phyloP scores from a whole-genome alignment of 768 basidiomycete species.

The Pisolithus orientalis region DNA sequence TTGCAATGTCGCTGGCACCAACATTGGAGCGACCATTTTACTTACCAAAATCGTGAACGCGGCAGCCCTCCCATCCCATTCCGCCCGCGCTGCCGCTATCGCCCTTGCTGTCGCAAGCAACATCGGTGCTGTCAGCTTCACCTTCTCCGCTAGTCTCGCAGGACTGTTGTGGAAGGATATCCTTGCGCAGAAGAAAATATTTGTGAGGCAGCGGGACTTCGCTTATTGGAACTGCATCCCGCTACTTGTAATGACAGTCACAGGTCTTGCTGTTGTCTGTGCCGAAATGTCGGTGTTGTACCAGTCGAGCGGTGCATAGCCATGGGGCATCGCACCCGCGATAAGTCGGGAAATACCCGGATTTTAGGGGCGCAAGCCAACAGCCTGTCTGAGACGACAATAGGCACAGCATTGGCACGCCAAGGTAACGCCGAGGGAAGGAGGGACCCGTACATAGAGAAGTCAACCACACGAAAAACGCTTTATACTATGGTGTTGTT shows the following conservation, averaged over 20 bases:
- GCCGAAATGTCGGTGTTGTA: slow-evolving; percentile 67
- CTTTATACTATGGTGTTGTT: no score
- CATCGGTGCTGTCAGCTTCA: slow-evolving; percentile 85
- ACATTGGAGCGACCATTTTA: slow-evolving; percentile 88
- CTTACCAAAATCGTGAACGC: slow-evolving; percentile 72
- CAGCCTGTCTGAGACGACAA: no score
- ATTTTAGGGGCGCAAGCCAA: no score
- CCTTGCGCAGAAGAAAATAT: slow-evolving; percentile 64
- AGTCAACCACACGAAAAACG: no score
- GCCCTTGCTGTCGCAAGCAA: slow-evolving; percentile 84
- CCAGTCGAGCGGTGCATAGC: neutral
- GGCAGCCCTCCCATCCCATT: slow-evolving; percentile 29
- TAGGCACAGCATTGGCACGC: no score
- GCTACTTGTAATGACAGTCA: slow-evolving; percentile 55
- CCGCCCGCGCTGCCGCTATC: slow-evolving; percentile 50
- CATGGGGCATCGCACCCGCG: neutral
- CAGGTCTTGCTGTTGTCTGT: slow-evolving; percentile 64
- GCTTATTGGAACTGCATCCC: slow-evolving; percentile 68
- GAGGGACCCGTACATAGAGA: no score
- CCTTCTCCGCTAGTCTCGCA: slow-evolving; percentile 83
- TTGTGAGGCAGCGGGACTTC: slow-evolving; percentile 57
- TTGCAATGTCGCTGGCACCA: slow-evolving; percentile 82
- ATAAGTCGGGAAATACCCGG: no score
- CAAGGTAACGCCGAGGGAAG: no score
- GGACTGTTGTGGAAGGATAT: slow-evolving; percentile 82